Evolutionary conservation across 2,329 filamentous ascomycete species (phyloP), one percentile per base, ranked within the genome.

Genomic region (Calcarisporium arbuscula): DNA sequence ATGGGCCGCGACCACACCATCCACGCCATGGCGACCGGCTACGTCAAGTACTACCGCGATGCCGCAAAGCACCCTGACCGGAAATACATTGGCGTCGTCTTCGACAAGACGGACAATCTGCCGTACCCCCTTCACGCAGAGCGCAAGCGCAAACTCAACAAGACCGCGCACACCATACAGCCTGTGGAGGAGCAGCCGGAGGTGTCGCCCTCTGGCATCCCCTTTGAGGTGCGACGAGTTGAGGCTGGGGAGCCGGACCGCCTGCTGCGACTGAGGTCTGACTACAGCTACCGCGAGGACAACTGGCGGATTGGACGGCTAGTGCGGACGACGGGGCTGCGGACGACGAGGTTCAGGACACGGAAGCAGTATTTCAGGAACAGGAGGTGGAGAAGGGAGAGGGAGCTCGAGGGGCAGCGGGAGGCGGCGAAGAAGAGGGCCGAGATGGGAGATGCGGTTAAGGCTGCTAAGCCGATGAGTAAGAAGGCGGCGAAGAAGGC

Each of bases 1-100:
- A 90, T 96, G 70, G 92, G 92, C 32, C 83, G 92, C 41, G 89
- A 98, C 61, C 92, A 96, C 68, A 96, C 90, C 32, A 94, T 98
- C 57, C 94, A 85, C 62, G 80, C 92, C 34, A 81, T 80, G 40
- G 77, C 83, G 36, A 72, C 82, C 4, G 92, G 92, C 44, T 98
- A 94, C 62, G 92, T 98, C 41, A 88, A 92, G 51, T 98, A 95
- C 74, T 98, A 98, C 71, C 80, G 82, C 54, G 90, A 98, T 56
- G 88, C 89, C 0, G 62, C 72, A 20, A 74, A 70, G 39, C 87
- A 96, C 60, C 85, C 89, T 1, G 84, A 87, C 47, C 77, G 89
- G 41, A 86, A 94, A 60, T 98, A 89, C 69, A 98, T 98, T 52
- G 92, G 92, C 42, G 83, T 98, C 15, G 84, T 85, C 21, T 89